Evolutionary conservation across 441 rosid species (phyloP).

Genomic region (Gossypium schwendimanii): DNA sequence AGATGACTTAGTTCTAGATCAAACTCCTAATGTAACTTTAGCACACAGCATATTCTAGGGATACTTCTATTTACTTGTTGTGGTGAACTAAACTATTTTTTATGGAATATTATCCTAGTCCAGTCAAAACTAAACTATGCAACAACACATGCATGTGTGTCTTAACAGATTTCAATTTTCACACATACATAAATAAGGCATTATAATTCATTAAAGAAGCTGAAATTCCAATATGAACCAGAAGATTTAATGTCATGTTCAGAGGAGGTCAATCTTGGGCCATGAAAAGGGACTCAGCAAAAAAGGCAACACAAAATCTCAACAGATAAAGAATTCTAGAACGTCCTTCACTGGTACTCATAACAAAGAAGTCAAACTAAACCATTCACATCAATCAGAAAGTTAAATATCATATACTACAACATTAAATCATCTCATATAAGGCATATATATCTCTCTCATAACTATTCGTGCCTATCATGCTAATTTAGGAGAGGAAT

Average conservation of each 20-base stretch:
- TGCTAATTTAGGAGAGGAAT: constrained; percentile 1
- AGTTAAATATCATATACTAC: background rate
- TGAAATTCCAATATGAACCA: background rate
- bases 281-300: background rate
- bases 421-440: background rate
- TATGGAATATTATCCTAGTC: background rate
- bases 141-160: background rate
- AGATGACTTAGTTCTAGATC: background rate
- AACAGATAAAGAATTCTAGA: background rate
- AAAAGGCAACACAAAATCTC: background rate
- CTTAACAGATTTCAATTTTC: background rate
- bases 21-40: background rate
- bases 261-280: background rate
- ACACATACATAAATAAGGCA: background rate
- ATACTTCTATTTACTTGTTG: background rate
- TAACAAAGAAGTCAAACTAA: background rate
- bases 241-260: background rate
- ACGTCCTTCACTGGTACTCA: background rate
- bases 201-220: background rate
- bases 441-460: background rate
- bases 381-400: background rate
- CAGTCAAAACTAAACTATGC: background rate
- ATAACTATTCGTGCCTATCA: background rate
- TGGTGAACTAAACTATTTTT: background rate
- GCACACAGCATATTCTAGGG: background rate